Evolutionary conservation across 257 asterid species (phyloP).

Genomic region (Lavandula angustifolia): DNA sequence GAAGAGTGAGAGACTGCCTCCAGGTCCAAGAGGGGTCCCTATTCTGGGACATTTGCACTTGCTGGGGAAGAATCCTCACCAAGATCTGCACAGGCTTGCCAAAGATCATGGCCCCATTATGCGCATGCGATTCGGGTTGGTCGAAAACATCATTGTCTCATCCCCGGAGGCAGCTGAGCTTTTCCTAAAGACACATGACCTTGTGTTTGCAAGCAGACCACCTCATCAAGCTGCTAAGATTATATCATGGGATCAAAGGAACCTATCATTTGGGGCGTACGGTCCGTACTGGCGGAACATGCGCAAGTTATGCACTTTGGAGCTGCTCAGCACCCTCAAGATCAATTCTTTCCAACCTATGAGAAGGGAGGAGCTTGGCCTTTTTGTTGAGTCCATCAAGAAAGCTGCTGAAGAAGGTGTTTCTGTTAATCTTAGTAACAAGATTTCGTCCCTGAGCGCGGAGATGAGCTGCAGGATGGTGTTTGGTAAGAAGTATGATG

Average conservation of each 20-base stretch:
- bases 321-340: constrained; percentile 44
- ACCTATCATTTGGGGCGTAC: constrained; percentile 36
- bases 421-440: constrained; percentile 43
- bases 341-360: constrained; percentile 43
- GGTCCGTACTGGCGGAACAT: constrained; percentile 65
- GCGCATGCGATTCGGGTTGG: constrained; percentile 46
- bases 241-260: constrained; percentile 45
- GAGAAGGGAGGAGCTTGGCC: constrained; percentile 44
- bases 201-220: constrained; percentile 50
- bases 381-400: constrained; percentile 41
- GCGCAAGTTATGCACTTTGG: constrained; percentile 53
- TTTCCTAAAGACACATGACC: constrained; percentile 52
- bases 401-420: constrained; percentile 7
- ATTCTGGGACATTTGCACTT: constrained; percentile 55
- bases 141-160: constrained; percentile 45
- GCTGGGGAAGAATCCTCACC: constrained; percentile 55
- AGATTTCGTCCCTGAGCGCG: constrained; percentile 36
- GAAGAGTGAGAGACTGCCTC: constrained; percentile 40
- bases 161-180: constrained; percentile 53
- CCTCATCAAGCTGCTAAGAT: constrained; percentile 48
- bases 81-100: constrained; percentile 42
- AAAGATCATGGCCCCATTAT: constrained; percentile 50
- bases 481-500: constrained; percentile 51
- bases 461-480: constrained; percentile 58
- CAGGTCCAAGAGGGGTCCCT: constrained; percentile 56